Evolutionary conservation across 345 rosid species (phyloP), one percentile per base, ranked within the genome.

Genomic region (Hibiscus tridactylites): DNA sequence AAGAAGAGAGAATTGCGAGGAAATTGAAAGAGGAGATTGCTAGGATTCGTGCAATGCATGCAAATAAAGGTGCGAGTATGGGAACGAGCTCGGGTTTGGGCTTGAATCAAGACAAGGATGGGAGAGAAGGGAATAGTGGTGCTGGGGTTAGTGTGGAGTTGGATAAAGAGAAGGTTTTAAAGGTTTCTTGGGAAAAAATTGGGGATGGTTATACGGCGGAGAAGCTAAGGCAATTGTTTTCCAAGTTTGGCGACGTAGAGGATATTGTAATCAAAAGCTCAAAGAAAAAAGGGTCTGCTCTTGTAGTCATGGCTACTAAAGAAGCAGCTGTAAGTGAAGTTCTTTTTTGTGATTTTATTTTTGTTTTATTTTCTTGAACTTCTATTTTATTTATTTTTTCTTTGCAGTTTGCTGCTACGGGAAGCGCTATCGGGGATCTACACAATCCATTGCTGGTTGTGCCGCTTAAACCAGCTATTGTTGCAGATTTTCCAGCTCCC

Each of bases 371-470:
- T 60, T 2, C 64, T 72, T 26, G 7, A 37, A 49, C 44, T 19
- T 60, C 1, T 50, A 50, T 29, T 9, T 29, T 50, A 10, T 39
- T 2, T 70, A 3, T 3, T 37, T 11, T 53, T 53, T 53, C n/a
- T 72, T 78, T 68, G 24, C 69, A 94, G 98, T 81, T 78, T 73
- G 91, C 91, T 73, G 97, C 98, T 42, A 83, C 86, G 1, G 82
- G 89, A 72, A 81, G 62, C 15, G 75, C 88, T 58, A 86, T 80
- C 29, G 97, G 96, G 6, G 75, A 80, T 83, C 83, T 90, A 46
- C 83, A 85, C 4, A 95, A 90, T 74, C 97, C 99, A 17, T 80
- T 95, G 75, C 82, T 92, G 1, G 96, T 92, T 9, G 71, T 91
- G 54, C 96, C 97, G 56, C 91, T 92, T 72, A 85, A 88, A 71